Evolutionary conservation across 2,329 filamentous ascomycete genomes (phyloP).

Genomic region (Aspergillus sp.): DNA sequence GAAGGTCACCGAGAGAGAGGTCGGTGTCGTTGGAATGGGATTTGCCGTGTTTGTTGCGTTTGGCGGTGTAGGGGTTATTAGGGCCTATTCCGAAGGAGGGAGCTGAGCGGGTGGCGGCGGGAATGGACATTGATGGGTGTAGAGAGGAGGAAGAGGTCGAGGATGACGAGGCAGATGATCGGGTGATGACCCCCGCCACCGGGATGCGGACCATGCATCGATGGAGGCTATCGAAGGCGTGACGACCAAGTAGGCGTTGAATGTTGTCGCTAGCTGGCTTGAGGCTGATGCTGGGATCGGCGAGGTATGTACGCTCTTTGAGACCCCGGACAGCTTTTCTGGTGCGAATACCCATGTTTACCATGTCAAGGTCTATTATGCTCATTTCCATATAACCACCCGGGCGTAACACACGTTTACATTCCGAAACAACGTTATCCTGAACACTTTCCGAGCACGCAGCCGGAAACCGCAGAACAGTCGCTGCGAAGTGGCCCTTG

Average conservation of each 20-base stretch:
- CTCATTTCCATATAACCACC: conserved; percentile 46
- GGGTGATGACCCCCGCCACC: conserved; percentile 39
- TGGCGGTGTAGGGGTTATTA: background rate
- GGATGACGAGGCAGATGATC: conserved; percentile 37
- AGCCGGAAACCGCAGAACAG: conserved; percentile 41
- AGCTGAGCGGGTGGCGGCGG: conserved; percentile 9
- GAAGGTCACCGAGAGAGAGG: conserved; percentile 59
- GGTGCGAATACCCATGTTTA: conserved; percentile 44
- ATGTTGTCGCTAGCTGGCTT: conserved; percentile 43
- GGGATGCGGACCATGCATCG: conserved; percentile 45
- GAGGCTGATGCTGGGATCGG: conserved; percentile 38
- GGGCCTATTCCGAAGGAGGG: background rate
- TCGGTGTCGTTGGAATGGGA: conserved; percentile 33
- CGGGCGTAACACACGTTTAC: conserved; percentile 42
- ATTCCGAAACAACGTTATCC: conserved; percentile 42
- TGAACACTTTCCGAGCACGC: conserved; percentile 39
- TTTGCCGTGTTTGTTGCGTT: conserved; percentile 13
- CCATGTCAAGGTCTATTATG: conserved; percentile 44
- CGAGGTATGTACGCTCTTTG: conserved; percentile 40
- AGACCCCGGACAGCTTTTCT: conserved; percentile 39
- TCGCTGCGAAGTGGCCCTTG: conserved; percentile 40
- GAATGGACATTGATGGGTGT: conserved; percentile 23
- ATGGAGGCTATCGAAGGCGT: conserved; percentile 44
- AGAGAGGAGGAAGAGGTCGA: conserved; percentile 35
- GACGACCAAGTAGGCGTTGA: conserved; percentile 39